Conservation (phyloP, 768 basidiomycete genomes). For the Lenzites betulinus region DNA sequence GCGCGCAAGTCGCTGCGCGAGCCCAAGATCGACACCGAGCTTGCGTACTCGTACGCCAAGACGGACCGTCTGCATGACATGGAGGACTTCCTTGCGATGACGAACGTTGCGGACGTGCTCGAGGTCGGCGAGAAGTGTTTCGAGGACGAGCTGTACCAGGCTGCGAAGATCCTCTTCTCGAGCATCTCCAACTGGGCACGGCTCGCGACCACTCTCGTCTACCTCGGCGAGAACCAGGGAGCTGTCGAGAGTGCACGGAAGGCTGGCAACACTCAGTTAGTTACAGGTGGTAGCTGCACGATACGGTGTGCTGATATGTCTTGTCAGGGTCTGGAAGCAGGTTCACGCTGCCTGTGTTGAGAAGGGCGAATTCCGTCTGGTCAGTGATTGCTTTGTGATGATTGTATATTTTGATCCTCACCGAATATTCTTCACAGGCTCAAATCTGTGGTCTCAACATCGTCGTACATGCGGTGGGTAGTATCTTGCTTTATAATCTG, state of each 20-base stretch:
- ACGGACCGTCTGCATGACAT: slow-evolving; percentile 97
- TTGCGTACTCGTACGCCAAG: slow-evolving; percentile 98
- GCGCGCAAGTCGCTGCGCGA: slow-evolving; percentile 95
- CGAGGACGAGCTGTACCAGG: slow-evolving; percentile 96
- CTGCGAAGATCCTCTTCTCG: slow-evolving; percentile 91
- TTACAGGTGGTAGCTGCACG: slow-evolving; percentile 9
- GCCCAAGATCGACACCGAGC: slow-evolving; percentile 96
- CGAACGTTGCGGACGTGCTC: slow-evolving; percentile 95
- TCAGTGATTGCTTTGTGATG: slow-evolving; percentile 32
- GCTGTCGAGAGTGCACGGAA: slow-evolving; percentile 99
- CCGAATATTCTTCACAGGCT: slow-evolving; percentile 47
- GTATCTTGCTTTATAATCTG: neutral
- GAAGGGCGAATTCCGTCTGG: slow-evolving; percentile 93
- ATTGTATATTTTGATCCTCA: neutral
- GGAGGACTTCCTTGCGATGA: slow-evolving; percentile 99
- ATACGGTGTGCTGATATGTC: neutral
- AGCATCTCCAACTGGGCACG: slow-evolving; percentile 99
- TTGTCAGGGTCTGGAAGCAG: slow-evolving; percentile 94
- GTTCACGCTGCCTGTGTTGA: slow-evolving; percentile 98
- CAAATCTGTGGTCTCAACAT: slow-evolving; percentile 99
- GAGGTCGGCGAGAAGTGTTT: slow-evolving; percentile 99
- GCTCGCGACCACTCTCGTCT: slow-evolving; percentile 96
- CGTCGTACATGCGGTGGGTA: slow-evolving; percentile 78
- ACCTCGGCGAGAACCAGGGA: slow-evolving; percentile 96
- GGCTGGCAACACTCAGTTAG: slow-evolving; percentile 97